Evolutionary conservation across 805 yeast genomes (phyloP), one percentile per base, ranked within the genome.

Genomic region (Starmerella scarabaei): DNA sequence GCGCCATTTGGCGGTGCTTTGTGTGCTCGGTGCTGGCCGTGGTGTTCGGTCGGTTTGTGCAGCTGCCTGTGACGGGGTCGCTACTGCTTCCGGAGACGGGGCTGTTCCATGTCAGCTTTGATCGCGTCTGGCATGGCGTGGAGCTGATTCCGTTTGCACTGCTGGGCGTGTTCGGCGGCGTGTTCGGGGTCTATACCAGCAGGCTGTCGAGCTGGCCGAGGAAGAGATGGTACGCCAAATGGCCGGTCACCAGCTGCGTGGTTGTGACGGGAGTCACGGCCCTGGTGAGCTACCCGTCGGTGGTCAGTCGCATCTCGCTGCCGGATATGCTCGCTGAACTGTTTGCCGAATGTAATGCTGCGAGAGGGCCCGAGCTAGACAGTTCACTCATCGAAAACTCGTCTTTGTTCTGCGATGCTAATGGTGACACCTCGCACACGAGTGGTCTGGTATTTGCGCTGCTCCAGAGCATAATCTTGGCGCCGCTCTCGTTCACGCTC

Each of bases 11-110:
- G 94, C 76, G 75, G 50, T 73, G 85, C 5, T 84, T 83, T 58
- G 78, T 81, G 3, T 74, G 83, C 50, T 77, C 94, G 1, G 80
- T 84, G 50, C 62, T 77, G 9, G 77, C 84, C 1, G 69, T 79
- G 2, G 66, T 79, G 0, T 56, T 82, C 21, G 33, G 38, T 18
- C 71, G 72, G 48, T 47, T 62, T 14, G 55, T 71, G 19, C 67
- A 71, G 42, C 75, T 77, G 1, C 71, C 70, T 45, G 40, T 40
- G 19, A 16, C 27, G 12, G 50, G 49, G 17, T 49, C 48, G 21
- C 28, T 47, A 16, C 61, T 67, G 34, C 65, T 66, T 3, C 69
- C 69, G 3, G 56, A 61, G 33, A 74, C 75, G 37, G 67, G 73
- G n/a, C 70, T 79, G 36, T 76, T 71, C 48, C 74, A 73, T n/a